Evolutionary conservation across 345 rosid genomes (phyloP).

Genomic region (Carallia pectinifolia): DNA sequence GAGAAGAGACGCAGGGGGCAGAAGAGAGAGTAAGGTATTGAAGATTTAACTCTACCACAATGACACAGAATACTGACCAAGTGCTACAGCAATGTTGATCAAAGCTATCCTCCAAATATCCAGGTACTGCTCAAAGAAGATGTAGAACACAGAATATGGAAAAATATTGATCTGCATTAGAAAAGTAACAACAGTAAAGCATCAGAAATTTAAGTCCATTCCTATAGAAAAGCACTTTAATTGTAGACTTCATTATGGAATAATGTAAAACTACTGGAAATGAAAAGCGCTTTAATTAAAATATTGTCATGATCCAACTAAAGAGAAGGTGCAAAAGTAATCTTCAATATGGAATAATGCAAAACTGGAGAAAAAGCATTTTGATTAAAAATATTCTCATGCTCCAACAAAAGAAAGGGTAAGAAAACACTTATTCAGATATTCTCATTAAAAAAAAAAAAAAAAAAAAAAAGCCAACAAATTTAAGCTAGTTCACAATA

Average conservation of each 20-base stretch:
- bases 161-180: slow-evolving; percentile 24
- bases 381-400: too few species aligned
- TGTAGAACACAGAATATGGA: slow-evolving; percentile 30
- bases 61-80: slow-evolving; percentile 18
- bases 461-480: not conserved
- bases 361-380: too few species aligned
- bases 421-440: slow-evolving; percentile 5
- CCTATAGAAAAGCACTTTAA: too few species aligned
- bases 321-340: too few species aligned
- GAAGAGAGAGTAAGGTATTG: not conserved
- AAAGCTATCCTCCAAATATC: slow-evolving; percentile 30
- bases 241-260: not conserved
- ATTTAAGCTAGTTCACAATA: not conserved
- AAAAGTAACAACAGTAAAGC: not conserved
- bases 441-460: not conserved
- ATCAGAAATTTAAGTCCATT: not conserved
- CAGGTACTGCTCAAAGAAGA: slow-evolving; percentile 33
- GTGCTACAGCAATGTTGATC: slow-evolving; percentile 24
- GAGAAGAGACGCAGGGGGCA: not conserved
- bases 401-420: not conserved
- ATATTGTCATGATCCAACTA: not conserved
- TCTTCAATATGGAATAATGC: too few species aligned
- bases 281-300: not conserved
- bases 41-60: not conserved
- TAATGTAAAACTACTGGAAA: not conserved